Percentiles rank a stretch among this genome's conserved stretches.
Evolutionary conservation across 306 rosid genomes (phyloP).

Genomic region (Rosa rugosa): DNA sequence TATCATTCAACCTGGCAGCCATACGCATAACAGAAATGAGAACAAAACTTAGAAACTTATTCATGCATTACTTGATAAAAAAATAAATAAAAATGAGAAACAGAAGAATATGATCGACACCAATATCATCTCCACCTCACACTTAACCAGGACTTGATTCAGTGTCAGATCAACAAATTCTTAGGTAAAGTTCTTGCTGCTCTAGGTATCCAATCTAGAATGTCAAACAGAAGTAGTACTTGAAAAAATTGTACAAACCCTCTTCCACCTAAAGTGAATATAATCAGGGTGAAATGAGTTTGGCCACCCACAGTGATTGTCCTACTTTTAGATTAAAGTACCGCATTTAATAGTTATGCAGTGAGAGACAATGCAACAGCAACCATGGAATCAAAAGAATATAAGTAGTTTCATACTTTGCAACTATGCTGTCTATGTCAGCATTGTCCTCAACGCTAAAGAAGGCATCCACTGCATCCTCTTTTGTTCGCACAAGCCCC

Average conservation of each 20-base stretch:
- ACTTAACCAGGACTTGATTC: background rate
- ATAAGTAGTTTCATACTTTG: conserved; percentile 22
- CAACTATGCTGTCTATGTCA: conserved; percentile 5
- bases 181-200: background rate
- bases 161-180: background rate
- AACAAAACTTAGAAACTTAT: background rate
- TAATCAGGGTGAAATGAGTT: background rate
- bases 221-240: background rate
- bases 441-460: conserved; percentile 8
- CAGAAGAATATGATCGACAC: background rate
- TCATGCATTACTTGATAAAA: background rate
- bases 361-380: background rate
- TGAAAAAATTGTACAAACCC: background rate
- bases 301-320: background rate
- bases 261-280: background rate
- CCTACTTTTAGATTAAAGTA: background rate
- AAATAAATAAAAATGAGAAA: background rate
- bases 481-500: conserved; percentile 26
- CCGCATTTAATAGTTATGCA: background rate
- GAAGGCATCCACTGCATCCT: conserved; percentile 21
- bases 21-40: background rate
- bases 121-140: background rate
- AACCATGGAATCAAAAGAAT: background rate
- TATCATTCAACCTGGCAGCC: conserved; percentile 26
- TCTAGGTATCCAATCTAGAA: background rate